phyloP scores from a whole-genome alignment of 2,329 filamentous ascomycete species.

The Penicillium sp. region DNA sequence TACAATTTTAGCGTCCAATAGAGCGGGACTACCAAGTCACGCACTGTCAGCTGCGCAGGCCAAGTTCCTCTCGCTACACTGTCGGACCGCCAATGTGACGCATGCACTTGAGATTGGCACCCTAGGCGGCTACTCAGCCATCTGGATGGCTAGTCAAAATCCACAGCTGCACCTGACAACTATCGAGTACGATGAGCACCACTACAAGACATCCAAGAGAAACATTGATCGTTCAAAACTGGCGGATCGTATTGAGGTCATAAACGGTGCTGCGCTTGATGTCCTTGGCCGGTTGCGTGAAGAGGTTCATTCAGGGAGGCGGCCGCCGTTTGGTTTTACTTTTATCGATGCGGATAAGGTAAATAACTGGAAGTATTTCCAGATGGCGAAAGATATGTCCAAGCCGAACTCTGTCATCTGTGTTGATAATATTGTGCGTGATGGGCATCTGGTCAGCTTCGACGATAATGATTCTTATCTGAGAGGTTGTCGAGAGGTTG shows the following conservation, averaged over 20 bases:
- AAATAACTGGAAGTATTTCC: not conserved
- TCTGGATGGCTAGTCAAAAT: not conserved
- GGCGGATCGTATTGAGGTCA: not conserved
- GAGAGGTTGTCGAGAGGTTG: not conserved
- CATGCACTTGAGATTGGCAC: not conserved
- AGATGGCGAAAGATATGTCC: not conserved
- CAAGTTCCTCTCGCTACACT: not conserved
- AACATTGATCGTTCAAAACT: not conserved
- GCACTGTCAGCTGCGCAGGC: not conserved
- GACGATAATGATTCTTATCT: not conserved
- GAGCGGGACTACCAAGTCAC: not conserved
- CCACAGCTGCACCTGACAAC: not conserved
- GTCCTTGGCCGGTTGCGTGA: not conserved
- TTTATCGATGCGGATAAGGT: not conserved
- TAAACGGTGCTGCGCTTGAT: not conserved
- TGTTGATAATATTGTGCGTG: not conserved
- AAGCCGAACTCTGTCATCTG: not conserved
- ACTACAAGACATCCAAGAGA: not conserved
- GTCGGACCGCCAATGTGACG: not conserved
- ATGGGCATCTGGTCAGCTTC: not conserved
- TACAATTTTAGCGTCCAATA: not conserved
- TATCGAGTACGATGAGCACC: not conserved
- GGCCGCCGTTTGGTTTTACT: not conserved
- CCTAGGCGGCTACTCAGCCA: not conserved
- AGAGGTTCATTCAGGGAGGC: not conserved